phyloP scores from a whole-genome alignment of 1,139 yeast species.

The Hansenula lynferdii region DNA sequence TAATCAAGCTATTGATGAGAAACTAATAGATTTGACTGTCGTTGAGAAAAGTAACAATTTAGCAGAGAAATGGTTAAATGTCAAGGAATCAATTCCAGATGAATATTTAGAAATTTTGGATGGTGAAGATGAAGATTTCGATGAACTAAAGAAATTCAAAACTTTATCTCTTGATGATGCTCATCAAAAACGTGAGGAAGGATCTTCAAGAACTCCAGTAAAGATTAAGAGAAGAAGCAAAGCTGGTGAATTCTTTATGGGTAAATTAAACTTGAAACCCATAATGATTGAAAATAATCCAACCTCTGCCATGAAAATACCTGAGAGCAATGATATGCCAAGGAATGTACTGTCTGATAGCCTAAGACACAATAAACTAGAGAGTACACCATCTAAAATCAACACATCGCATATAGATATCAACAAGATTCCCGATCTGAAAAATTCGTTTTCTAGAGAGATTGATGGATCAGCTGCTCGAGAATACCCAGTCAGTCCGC shows the following conservation, averaged over 20 bases:
- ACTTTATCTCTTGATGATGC: constrained; percentile 17
- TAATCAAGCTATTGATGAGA: constrained; percentile 34
- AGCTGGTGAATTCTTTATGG: constrained; percentile 31
- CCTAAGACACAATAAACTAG: constrained; percentile 8
- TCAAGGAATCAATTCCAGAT: constrained; percentile 23
- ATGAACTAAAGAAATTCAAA: constrained; percentile 16
- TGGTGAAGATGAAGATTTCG: constrained; percentile 6
- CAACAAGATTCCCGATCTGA: constrained; percentile 4
- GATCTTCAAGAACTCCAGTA: constrained; percentile 8
- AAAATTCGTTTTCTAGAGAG: background rate
- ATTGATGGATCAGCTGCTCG: background rate
- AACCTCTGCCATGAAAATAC: constrained; percentile 25
- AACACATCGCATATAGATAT: background rate
- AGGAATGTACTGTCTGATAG: constrained; percentile 9
- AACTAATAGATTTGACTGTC: constrained; percentile 27
- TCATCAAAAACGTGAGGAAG: constrained; percentile 4
- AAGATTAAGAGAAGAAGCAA: constrained; percentile 18
- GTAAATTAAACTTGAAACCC: constrained; percentile 34
- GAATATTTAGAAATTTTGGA: constrained; percentile 16
- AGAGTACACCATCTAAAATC: constrained; percentile 7
- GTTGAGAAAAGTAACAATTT: constrained; percentile 28
- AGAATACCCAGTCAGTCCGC: background rate
- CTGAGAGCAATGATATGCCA: constrained; percentile 9
- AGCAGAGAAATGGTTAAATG: constrained; percentile 28
- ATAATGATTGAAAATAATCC: constrained; percentile 33